Conservation (phyloP, 495 filamentous ascomycete species). For the Parachaetomium inaequale region DNA sequence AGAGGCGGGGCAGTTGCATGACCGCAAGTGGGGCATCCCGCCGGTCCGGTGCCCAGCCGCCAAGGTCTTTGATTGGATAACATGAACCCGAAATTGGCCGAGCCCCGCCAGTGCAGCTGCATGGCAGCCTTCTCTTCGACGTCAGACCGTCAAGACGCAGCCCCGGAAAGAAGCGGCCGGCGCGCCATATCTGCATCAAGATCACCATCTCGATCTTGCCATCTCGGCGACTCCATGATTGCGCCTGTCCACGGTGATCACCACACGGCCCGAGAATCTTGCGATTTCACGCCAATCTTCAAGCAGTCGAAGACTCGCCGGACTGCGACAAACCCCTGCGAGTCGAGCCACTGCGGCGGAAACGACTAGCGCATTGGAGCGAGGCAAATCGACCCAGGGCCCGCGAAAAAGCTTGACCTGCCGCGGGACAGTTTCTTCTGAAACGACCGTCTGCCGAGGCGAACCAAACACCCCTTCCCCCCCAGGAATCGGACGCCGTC, state of each 20-base stretch:
- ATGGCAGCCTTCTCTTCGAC: conserved; percentile 3
- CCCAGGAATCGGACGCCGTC: neutral
- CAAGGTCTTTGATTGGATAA: neutral
- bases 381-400: neutral
- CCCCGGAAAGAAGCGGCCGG: neutral
- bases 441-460: neutral
- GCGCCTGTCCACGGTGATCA: neutral
- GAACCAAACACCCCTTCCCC: neutral
- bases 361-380: too few species aligned
- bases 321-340: neutral
- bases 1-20: neutral
- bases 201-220: neutral
- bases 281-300: neutral
- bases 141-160: neutral
- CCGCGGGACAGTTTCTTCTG: neutral
- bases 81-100: conserved; percentile 4
- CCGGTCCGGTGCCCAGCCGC: neutral
- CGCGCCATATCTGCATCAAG: neutral
- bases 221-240: neutral
- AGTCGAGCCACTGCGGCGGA: neutral
- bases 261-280: neutral
- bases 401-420: neutral
- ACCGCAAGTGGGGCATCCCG: neutral
- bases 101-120: neutral
- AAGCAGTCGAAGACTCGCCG: neutral